Conservation (phyloP, 1,284 basidiomycete species). For the Ceratobasidium sp. region DNA sequence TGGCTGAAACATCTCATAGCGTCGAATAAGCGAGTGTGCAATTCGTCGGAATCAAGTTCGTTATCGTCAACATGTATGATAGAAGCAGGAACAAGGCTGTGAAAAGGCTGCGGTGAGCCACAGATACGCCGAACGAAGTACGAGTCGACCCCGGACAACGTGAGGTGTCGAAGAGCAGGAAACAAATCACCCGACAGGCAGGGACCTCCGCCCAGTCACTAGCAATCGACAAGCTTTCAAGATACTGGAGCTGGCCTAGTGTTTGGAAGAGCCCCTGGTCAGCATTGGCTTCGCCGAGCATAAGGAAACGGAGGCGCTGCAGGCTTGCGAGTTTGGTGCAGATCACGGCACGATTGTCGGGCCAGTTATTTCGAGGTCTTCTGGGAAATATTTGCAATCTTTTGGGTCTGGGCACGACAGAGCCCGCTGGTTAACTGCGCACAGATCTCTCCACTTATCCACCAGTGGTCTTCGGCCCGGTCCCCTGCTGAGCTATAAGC, state of each 20-base stretch:
- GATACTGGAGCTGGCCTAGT: not conserved
- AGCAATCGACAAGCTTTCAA: not conserved
- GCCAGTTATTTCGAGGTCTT: no score
- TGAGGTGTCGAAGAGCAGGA: conserved; percentile 3
- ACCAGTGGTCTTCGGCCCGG: not conserved
- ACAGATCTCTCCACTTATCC: not conserved
- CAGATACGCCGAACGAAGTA: not conserved
- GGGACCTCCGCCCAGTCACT: not conserved
- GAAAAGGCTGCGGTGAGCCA: not conserved
- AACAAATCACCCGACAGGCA: conserved; percentile 1
- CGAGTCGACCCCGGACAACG: not conserved
- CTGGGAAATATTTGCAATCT: not conserved
- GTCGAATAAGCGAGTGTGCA: not conserved
- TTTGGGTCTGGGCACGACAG: not conserved
- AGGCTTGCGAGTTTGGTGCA: not conserved
- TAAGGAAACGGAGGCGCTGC: not conserved
- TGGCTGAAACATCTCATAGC: conserved; percentile 6
- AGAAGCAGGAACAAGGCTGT: not conserved
- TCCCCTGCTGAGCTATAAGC: not conserved
- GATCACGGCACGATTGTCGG: not conserved
- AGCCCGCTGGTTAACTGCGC: not conserved
- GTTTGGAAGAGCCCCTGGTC: not conserved
- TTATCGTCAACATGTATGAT: not conserved
- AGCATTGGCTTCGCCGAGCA: not conserved
- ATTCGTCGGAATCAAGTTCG: not conserved